Base-by-base conservation (phyloP, 2,329 filamentous ascomycete genomes). In the Paecilomyces sp. region DNA sequence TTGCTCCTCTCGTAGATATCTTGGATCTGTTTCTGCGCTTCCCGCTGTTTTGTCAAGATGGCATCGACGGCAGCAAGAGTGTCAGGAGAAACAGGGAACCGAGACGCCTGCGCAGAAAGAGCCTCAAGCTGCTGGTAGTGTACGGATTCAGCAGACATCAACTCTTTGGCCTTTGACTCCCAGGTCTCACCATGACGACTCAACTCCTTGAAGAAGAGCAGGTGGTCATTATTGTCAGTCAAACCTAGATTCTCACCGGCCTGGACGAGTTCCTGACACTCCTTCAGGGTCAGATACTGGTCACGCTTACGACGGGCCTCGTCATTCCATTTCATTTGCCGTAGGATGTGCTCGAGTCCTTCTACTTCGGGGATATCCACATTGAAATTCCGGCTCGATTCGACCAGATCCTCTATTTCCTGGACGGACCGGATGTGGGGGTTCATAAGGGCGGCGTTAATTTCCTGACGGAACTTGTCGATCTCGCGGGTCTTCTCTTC, bases 81-180 rank as follows among this genome's bases (percentile, higher is more conserved):
- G 34, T 92, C 89, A 3, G 86, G 80, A 1, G 90, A 89, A 22
- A 97, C 92, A 0, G 94, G 93, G 18, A 97, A 81, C 4, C 83
- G 83, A 34, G 86, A 80, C 0, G 92, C 92, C 76, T 97, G 93
- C 56, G 86, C 85, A 1, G 92, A 95, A 5, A 99, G 80, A 0
- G 93, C 91, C 73, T 97, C 94, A 0, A 99, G 84, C 72, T 99
- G 94, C 57, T 92, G 90, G 69, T 96, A 97, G 75, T 97, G 92
- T 11, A 97, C 88, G 51, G 88, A 83, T 69, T 97, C 93, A 8
- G 92, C 92, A n/a, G 87, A 84, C 77, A 97, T 95, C 57, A 99
- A 81, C 72, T 99, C 93, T 68, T 90, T 89, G 1, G 92, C 93
- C 74, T 97, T 97, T 55, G 85, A 82, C 77, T 97, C 94, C 94